Evolutionary conservation across 495 filamentous ascomycete species (phyloP), one percentile per base, ranked within the genome.

Genomic region (Penicillium mononematosum): DNA sequence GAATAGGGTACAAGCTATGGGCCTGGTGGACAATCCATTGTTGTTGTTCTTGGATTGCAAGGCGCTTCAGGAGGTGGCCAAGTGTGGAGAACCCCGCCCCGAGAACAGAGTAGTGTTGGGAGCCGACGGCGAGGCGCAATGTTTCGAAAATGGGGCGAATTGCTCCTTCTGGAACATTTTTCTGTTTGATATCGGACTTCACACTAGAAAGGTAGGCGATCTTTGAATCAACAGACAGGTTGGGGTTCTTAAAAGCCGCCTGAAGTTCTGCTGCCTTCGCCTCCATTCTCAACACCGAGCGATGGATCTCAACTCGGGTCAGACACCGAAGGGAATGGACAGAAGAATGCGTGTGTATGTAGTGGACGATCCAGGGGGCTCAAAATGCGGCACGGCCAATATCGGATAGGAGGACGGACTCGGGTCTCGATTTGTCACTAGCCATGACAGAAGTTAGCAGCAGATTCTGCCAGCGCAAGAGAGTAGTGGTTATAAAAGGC

Each of bases 181-280:
- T 86, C 65, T 93, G 90, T 71, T 96, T 96, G 76, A 96, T 94
- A 64, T 85, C 83, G 46, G 88, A 88, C 70, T 95, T 95, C 70
- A 92, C 71, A 60, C 76, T 78, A 48, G 84, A 89, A 49, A 96
- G 76, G 36, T 83, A 82, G 47, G 83, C 73, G 55, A 91, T 79
- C 68, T 91, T 91, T 39, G 80, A 74, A 55, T 95, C 90, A 63
- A 87, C 75, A 7, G 85, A 78, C 29, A 80, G 76, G 58, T 90
- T 88, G 45, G 68, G 66, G 69, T 85, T 88, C 65, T 85, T 87
- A 55, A 93, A 78, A 46, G 84, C 75, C 32, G 78, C 78, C 58
- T 86, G 69, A 52, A 94, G 81, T 72, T 86, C 83, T 42, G 75
- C 76, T 22, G 74, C 74, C 60, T 73, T 78, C 25, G 66, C 52